Evolutionary conservation across 108 stramenopile genomes (phyloP).

Genomic region (Seminavis robusta): DNA sequence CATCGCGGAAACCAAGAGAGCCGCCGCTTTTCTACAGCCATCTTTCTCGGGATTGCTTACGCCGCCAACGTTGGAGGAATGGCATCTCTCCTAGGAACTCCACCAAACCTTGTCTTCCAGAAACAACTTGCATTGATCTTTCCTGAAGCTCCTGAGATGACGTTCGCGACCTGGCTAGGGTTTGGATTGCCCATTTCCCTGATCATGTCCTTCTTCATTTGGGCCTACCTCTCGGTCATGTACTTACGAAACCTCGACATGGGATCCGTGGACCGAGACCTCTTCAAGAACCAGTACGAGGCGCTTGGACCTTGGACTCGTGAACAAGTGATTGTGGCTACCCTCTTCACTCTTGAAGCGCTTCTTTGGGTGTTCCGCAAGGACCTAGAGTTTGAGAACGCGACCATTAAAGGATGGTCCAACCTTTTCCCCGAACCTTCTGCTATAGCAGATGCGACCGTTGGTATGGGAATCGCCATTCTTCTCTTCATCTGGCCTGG

Average conservation of each 20-base stretch:
- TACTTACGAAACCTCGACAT: constrained; percentile 1
- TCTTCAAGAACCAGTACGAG: constrained; percentile 8
- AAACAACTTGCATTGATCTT: constrained; percentile 6
- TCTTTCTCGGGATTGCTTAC: constrained; percentile 11
- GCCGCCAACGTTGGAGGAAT: constrained; percentile 17
- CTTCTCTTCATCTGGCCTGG: constrained; percentile 9
- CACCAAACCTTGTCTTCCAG: constrained; percentile 13
- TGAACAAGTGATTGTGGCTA: constrained; percentile 2
- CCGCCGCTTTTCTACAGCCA: neutral
- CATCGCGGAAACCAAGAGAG: too few relatives aligned
- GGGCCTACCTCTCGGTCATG: constrained; percentile 8
- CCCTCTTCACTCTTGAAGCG: constrained; percentile 1
- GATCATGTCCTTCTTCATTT: neutral
- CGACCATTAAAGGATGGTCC: constrained; percentile 9
- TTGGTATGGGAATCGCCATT: constrained; percentile 8
- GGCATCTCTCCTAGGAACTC: constrained; percentile 9
- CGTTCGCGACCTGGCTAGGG: constrained; percentile 11
- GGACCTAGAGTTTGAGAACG: constrained; percentile 1
- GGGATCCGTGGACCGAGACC: neutral
- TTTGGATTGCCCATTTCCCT: constrained; percentile 13
- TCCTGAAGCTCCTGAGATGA: constrained; percentile 9
- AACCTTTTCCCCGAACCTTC: constrained; percentile 5
- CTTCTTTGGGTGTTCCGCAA: constrained; percentile 13
- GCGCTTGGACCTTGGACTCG: constrained; percentile 6
- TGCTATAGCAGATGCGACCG: constrained; percentile 6